Base-by-base conservation (phyloP, 2,329 filamentous ascomycete genomes). In the Fusarium avenaceum region DNA sequence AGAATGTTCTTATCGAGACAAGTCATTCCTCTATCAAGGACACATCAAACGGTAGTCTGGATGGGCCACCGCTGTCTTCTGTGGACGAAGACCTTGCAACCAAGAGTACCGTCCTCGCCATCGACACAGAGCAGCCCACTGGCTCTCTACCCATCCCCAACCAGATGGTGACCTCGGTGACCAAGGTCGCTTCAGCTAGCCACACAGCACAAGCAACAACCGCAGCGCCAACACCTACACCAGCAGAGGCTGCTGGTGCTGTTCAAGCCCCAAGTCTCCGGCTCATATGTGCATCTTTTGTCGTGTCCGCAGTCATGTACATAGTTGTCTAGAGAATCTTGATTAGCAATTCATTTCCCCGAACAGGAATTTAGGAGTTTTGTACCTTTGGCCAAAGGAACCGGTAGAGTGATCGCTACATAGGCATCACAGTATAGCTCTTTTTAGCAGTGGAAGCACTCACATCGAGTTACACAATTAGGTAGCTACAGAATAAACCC, bases 71-170 rank as follows among this genome's bases (percentile, higher is more conserved):
- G 8, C 20, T 60, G 42, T 59, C 67, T 2, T 67, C 58, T 3
- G 67, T 70, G 20, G 44, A 70, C 9, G 67, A 70, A 33, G 59
- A 65, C 4, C 67, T 70, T 10, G 67, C 67, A 5, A 70, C 67
- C 30, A 55, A 70, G 58, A 70, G 67, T 38, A 68, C 57, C 7
- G 38, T 68, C 44, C 67, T 70, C 14, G 67, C 64, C 10, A 70
- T 70, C 11, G 68, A 70, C n/a, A 69, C 64, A 43, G 68, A 71
- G 6, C 43, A 63, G 24, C 67, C 68, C 10, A 70, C 68, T 10
- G 57, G 66, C 26, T 66, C 64, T 33, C 40, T 70, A 11, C 64
- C 68, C n/a, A 26, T 71, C 7, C 53, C 64, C 20, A 70, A 30
- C 26, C 47, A 58, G 20, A 43, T 64, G 51, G 33, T 62, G 10